Evolutionary conservation across 305 asterid species (phyloP).

Genomic region (Solanum hybrid): DNA sequence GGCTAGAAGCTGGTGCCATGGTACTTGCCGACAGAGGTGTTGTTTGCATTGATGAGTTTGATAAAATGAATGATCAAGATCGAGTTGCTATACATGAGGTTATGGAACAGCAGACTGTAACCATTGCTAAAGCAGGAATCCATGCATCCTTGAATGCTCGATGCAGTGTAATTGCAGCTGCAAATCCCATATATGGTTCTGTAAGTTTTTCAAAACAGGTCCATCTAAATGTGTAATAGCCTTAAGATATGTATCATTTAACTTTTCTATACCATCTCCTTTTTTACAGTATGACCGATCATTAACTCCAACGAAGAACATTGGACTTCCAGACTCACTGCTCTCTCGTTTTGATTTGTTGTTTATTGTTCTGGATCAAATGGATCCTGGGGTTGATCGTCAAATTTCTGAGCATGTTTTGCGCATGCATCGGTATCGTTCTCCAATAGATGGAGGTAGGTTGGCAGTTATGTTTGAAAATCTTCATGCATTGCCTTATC

Average conservation of each 20-base stretch:
- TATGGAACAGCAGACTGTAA: slow-evolving; percentile 99
- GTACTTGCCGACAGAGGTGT: slow-evolving; percentile 98
- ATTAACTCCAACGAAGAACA: slow-evolving; percentile 90
- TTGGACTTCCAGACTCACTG: slow-evolving; percentile 97
- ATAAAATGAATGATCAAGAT: slow-evolving; percentile 97
- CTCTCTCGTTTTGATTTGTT: slow-evolving; percentile 97
- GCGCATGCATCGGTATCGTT: slow-evolving; percentile 85
- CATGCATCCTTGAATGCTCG: slow-evolving; percentile 98
- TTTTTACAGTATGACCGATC: slow-evolving; percentile 86
- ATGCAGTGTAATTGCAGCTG: slow-evolving; percentile 99
- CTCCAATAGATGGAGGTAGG: slow-evolving; percentile 71
- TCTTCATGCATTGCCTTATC: neutral
- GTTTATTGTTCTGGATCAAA: slow-evolving; percentile 96
- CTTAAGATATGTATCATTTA: neutral
- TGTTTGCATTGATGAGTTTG: slow-evolving; percentile 95
- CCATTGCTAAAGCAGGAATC: slow-evolving; percentile 98
- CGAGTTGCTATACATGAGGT: slow-evolving; percentile 99
- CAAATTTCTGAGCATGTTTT: slow-evolving; percentile 85
- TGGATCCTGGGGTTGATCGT: slow-evolving; percentile 92
- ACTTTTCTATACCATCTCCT: slow-evolving; percentile 1
- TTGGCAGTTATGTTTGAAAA: neutral
- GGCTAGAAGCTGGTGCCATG: slow-evolving; percentile 99
- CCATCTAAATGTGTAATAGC: neutral
- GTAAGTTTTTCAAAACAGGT: slow-evolving; percentile 37
- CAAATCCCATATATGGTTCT: slow-evolving; percentile 97